A percentile compares a stretch with the other conserved stretches of the same genome.
Evolutionary conservation across 345 rosid species (phyloP).

Genomic region (rapeseed (Brassica napus)): DNA sequence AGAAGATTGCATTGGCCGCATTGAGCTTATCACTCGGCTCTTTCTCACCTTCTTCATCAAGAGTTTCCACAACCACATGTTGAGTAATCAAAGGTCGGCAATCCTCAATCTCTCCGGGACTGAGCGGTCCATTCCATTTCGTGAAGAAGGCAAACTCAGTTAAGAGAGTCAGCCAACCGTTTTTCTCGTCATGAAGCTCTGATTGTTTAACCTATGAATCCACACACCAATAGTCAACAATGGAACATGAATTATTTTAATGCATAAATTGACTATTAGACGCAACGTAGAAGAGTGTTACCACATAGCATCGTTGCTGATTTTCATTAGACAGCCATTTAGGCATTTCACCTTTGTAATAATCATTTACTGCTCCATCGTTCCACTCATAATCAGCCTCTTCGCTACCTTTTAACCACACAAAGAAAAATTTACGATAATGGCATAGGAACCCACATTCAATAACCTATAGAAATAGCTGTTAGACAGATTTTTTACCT

Average conservation of each 20-base stretch:
- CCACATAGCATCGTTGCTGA: neutral
- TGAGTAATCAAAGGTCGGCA: neutral
- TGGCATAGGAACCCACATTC: neutral
- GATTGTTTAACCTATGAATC: neutral
- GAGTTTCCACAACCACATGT: neutral
- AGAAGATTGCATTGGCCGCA: slow-evolving; percentile 4
- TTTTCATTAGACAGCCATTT: slow-evolving; percentile 15
- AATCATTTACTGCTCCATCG: neutral
- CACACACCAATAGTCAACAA: neutral
- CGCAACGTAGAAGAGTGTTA: neutral
- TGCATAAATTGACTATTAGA: neutral
- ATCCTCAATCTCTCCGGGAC: neutral
- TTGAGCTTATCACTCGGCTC: slow-evolving; percentile 22
- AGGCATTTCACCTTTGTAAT: neutral
- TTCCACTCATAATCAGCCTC: neutral
- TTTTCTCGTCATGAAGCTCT: neutral
- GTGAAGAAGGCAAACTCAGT: neutral
- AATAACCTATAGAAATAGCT: too few relatives aligned
- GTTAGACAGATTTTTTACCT: too few relatives aligned
- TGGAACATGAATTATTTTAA: neutral
- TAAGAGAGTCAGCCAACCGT: neutral
- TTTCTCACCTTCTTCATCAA: neutral
- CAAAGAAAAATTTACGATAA: neutral
- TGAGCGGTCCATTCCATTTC: neutral
- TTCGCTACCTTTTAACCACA: neutral